A percentile compares a stretch with the other conserved stretches of the same genome.
phyloP scores from a whole-genome alignment of 2,329 filamentous ascomycete species.

The Lachnellula occidentalis region DNA sequence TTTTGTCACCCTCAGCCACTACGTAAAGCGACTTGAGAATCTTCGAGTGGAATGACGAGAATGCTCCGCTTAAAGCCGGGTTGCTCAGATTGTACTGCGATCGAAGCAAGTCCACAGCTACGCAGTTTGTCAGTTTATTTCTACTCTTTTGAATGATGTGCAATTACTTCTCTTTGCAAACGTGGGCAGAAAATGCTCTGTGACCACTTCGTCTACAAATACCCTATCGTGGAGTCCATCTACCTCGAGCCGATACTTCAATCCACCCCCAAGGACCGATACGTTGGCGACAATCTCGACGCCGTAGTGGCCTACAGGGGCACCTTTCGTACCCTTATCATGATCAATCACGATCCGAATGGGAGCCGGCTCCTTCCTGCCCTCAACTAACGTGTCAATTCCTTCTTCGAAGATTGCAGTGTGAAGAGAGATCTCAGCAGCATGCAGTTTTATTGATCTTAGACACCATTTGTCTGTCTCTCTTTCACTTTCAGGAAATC shows the following conservation, averaged over 20 bases:
- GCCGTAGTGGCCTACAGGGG: constrained; percentile 60
- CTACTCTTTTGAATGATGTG: not conserved
- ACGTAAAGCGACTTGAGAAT: constrained; percentile 66
- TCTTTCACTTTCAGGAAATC: constrained; percentile 78
- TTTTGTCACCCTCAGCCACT: constrained; percentile 56
- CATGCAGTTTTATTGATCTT: constrained; percentile 60
- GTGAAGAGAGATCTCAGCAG: constrained; percentile 53
- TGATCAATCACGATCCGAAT: constrained; percentile 71
- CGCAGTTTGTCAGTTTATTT: constrained; percentile 31
- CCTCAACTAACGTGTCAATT: constrained; percentile 54
- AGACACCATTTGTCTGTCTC: constrained; percentile 78
- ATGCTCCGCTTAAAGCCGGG: constrained; percentile 54
- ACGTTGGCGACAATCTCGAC: constrained; percentile 68
- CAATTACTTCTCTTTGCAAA: constrained; percentile 66
- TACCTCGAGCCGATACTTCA: constrained; percentile 52
- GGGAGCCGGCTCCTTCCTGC: constrained; percentile 60
- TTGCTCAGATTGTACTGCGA: constrained; percentile 65
- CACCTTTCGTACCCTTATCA: constrained; percentile 59
- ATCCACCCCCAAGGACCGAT: constrained; percentile 41
- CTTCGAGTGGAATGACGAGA: constrained; percentile 74
- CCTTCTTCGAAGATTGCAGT: constrained; percentile 70
- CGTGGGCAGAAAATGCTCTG: constrained; percentile 68
- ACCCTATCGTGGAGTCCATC: constrained; percentile 63
- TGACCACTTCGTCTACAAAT: constrained; percentile 68
- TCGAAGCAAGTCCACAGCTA: constrained; percentile 68